phyloP scores from a whole-genome alignment of 257 asterid species.

The Orobanche coerulescens region DNA sequence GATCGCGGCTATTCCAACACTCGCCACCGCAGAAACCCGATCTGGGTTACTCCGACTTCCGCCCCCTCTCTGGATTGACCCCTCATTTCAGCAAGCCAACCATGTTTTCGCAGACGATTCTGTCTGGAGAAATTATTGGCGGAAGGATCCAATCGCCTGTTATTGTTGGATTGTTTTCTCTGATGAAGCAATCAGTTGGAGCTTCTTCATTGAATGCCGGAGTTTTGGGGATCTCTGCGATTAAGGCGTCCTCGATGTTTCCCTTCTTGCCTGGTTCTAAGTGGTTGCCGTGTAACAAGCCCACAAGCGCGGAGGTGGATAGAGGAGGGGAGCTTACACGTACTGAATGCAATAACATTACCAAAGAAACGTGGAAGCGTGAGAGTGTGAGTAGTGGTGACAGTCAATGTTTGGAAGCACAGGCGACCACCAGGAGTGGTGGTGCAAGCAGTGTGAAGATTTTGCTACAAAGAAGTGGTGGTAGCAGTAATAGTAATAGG shows the following conservation, averaged over 20 bases:
- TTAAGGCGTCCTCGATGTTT: slow-evolving; percentile 38
- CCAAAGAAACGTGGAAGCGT: slow-evolving; percentile 16
- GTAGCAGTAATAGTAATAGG: slow-evolving; percentile 22
- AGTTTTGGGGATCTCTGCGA: slow-evolving; percentile 47
- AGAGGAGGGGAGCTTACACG: slow-evolving; percentile 43
- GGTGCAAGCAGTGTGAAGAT: slow-evolving; percentile 25
- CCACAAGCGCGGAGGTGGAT: slow-evolving; percentile 41
- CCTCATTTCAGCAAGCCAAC: slow-evolving; percentile 13
- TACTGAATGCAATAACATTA: not conserved
- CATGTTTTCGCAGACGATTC: slow-evolving; percentile 26
- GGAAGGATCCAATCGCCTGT: slow-evolving; percentile 37
- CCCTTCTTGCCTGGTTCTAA: slow-evolving; percentile 56
- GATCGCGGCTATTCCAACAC: slow-evolving; percentile 32
- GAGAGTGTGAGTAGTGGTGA: slow-evolving; percentile 14
- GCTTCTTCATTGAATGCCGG: slow-evolving; percentile 4
- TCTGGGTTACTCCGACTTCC: slow-evolving; percentile 30
- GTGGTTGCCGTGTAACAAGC: slow-evolving; percentile 57
- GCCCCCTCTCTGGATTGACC: slow-evolving; percentile 18
- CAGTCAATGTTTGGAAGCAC: slow-evolving; percentile 38
- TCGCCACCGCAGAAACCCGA: slow-evolving; percentile 34
- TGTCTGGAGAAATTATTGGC: slow-evolving; percentile 39
- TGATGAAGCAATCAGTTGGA: slow-evolving; percentile 46
- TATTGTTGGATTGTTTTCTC: slow-evolving; percentile 44
- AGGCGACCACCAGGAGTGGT: slow-evolving; percentile 32
- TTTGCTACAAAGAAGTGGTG: slow-evolving; percentile 17